Evolutionary conservation across 345 rosid genomes (phyloP), one percentile per base, ranked within the genome.

Genomic region (Adansonia digitata): DNA sequence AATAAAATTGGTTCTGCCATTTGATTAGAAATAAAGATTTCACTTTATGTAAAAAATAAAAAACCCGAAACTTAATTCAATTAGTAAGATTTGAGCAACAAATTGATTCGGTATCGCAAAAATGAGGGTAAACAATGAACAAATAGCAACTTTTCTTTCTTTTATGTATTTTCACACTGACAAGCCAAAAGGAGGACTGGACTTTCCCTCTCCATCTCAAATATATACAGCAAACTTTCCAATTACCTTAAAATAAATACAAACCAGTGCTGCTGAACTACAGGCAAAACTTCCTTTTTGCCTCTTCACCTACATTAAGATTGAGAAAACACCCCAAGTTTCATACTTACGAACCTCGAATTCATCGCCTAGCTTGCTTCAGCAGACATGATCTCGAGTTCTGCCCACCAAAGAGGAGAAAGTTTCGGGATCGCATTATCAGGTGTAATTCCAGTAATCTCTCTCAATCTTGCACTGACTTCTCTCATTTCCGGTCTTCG

Each of bases 361-460:
- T 59, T 65, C 75, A 27, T 17, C 31, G 14, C 69, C 73, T 77
- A 87, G 67, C 48, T 77, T 56, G 82, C 90, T 24, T 86, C 90
- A 0, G 87, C 60, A 2, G 98, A 90, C 84, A 90, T 56, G 77
- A 95, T 87, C 86, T 95, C 98, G 39, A 93, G 85, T 53, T 95
- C 98, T 29, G 97, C 99, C 99, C 99, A 95, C 99, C 99, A 95
- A 70, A 95, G 93, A 75, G 99, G 97, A 42, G 98, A 90, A 20
- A 93, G 40, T 82, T 89, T 90, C 0, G 99, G 98, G 4, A 26
- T 81, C 24, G 97, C 94, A 60, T 82, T 87, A 61, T 78, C 93
- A 0, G 87, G 87, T 26, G 80, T 65, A 62, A 95, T 74, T 51
- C 85, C 85, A 0, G 93, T 90, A 20, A 93, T 85, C 72, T 82